Evolutionary conservation across 2,329 filamentous ascomycete species (phyloP), one percentile per base, ranked within the genome.

Genomic region (Juglanconis oblonga): DNA sequence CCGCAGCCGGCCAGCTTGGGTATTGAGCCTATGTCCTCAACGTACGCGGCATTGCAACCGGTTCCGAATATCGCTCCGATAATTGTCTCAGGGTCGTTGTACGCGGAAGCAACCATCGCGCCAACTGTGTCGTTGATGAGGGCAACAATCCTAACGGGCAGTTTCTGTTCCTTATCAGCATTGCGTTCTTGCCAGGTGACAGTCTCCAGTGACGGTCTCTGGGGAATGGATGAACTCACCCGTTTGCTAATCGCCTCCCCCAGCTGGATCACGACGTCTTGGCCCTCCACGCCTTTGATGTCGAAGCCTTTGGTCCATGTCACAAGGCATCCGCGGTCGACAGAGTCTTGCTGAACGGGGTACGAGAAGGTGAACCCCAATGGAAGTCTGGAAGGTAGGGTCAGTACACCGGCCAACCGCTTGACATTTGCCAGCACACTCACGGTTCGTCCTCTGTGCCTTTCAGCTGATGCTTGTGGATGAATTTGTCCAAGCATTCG

Each of bases 61-160:
- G 90, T 93, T 63, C 90, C 90, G 68, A 94, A 93, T 64, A 93
- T 93, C 36, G 88, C 89, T 44, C 90, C 90, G 2, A 92, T 77
- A 5, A 92, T 76, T 1, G 90, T 90, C 47, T 83, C 82, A 73
- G 87, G 86, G 33, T 87, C 89, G 14, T 87, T 89, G 73, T 93
- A 93, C 1, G 89, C 90, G 64, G 89, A 83, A 24, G 90, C 88
- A 83, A 92, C 90, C 52, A 93, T 79, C 0, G 90, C 92, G 52
- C 90, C 90, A 4, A 93, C 90, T 1, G 89, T 92, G 69, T 93
- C 90, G 68, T 92, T 93, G 44, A 92, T 88, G 55, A 93, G 77
- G 3, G 89, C 90, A 17, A 87, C 85, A 17, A 92, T 89, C 44
- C 81, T 81, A 8, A 93, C 87, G 0, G 89, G 89, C 5, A 93